Conservation (phyloP, 805 yeast species). For the Hemisphaericaspora nanyangensis region DNA sequence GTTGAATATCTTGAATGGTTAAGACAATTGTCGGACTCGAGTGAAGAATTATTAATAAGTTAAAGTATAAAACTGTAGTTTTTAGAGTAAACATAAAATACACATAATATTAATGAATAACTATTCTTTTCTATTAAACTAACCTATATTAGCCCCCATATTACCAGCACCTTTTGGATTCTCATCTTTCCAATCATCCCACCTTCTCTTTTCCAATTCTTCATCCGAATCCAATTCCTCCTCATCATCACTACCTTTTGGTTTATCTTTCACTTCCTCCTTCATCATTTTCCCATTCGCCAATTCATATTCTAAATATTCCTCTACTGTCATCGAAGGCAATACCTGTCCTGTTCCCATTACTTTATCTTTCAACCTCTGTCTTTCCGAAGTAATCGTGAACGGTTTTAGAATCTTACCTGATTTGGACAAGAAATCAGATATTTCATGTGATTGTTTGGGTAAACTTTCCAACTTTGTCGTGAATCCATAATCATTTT, state of each 20-base stretch:
- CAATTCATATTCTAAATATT: constrained; percentile 79
- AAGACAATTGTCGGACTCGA: constrained; percentile 18
- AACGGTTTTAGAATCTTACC: constrained; percentile 87
- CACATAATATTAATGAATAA: too few species aligned
- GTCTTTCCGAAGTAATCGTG: constrained; percentile 56
- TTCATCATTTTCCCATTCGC: constrained; percentile 75
- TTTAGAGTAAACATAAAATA: too few species aligned
- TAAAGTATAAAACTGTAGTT: too few species aligned
- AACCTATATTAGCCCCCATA: constrained; percentile 49
- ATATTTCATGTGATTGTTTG: constrained; percentile 14
- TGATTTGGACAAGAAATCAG: constrained; percentile 51
- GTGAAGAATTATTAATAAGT: not conserved
- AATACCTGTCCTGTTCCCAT: constrained; percentile 88
- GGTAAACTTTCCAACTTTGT: constrained; percentile 57
- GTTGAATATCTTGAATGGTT: constrained; percentile 35
- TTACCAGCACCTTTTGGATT: constrained; percentile 90
- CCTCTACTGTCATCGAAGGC: constrained; percentile 95
- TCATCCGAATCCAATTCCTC: constrained; percentile 50
- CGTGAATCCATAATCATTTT: constrained; percentile 49
- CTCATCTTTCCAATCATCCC: constrained; percentile 92
- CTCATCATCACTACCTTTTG: constrained; percentile 42
- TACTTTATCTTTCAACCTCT: constrained; percentile 59
- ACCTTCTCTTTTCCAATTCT: constrained; percentile 67
- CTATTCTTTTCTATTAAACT: too few species aligned
- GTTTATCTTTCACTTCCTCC: constrained; percentile 38